A percentile compares a stretch with the other conserved stretches of the same genome.
phyloP scores from a whole-genome alignment of 2,329 filamentous ascomycete genomes.

The Epichloe amarillans region DNA sequence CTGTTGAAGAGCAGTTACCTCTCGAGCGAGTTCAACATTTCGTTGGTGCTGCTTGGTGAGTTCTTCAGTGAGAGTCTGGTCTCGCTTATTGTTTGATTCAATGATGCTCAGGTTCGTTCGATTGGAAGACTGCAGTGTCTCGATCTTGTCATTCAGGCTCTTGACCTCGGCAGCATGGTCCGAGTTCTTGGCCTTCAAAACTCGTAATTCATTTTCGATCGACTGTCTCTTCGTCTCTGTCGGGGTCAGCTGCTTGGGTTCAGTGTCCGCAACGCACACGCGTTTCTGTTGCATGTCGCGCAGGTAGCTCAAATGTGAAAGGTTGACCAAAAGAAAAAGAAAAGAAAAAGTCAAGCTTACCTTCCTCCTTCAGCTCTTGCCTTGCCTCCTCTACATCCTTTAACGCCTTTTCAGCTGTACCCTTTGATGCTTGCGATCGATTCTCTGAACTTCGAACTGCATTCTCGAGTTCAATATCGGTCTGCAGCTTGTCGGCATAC shows the following conservation, averaged over 20 bases:
- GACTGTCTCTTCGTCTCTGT: constrained; percentile 63
- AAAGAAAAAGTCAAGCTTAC: constrained; percentile 32
- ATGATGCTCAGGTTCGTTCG: constrained; percentile 80
- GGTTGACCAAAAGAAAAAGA: constrained; percentile 9
- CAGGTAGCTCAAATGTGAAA: background rate
- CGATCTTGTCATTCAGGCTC: constrained; percentile 67
- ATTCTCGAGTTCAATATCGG: constrained; percentile 89
- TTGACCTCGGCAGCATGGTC: constrained; percentile 64
- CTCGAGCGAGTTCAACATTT: constrained; percentile 68
- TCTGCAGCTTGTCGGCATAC: constrained; percentile 74
- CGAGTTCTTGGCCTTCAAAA: constrained; percentile 60
- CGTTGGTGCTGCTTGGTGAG: constrained; percentile 82
- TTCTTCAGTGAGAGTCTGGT: constrained; percentile 76
- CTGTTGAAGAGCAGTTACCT: constrained; percentile 72
- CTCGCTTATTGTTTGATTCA: constrained; percentile 76
- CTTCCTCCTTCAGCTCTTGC: constrained; percentile 69
- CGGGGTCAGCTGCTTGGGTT: background rate
- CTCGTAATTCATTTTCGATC: constrained; percentile 70
- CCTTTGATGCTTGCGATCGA: constrained; percentile 69
- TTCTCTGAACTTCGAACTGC: constrained; percentile 72
- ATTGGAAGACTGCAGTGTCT: constrained; percentile 80
- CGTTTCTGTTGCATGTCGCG: background rate
- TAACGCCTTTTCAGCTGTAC: constrained; percentile 67
- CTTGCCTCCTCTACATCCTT: constrained; percentile 74
- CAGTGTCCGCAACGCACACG: background rate